These are phyloP conservation scores for Colletotrichum eremochloae DNA, from an alignment of 2,329 filamentous ascomycete species.

Conservation along the genomic window DNA sequence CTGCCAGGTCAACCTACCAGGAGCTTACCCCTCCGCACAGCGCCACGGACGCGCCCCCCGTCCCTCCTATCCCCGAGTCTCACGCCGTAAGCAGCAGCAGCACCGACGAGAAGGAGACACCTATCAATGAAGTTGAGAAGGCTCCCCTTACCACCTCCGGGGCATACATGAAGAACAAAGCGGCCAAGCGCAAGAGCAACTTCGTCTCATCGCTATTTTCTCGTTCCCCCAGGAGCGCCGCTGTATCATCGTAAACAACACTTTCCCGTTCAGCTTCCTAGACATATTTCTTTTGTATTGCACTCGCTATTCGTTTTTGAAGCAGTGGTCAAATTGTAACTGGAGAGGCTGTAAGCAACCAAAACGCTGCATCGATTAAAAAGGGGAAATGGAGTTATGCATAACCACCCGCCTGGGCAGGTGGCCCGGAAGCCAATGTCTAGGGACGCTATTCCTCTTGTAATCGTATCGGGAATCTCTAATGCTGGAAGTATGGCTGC, in stretches of 20 bases:
- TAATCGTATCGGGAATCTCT: slow-evolving; percentile 15
- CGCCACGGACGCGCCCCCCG: slow-evolving; percentile 34
- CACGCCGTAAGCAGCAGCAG: slow-evolving; percentile 5
- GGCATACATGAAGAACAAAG: slow-evolving; percentile 23
- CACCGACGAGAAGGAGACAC: slow-evolving; percentile 25
- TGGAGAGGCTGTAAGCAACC: slow-evolving; percentile 11
- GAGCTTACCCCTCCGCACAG: slow-evolving; percentile 39
- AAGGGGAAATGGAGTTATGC: slow-evolving; percentile 28
- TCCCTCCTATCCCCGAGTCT: slow-evolving; percentile 31
- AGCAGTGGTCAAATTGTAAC: slow-evolving; percentile 33
- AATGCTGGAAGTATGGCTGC: slow-evolving; percentile 9
- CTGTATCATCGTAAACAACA: slow-evolving; percentile 1
- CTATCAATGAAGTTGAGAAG: slow-evolving; percentile 34
- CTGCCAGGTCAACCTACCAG: slow-evolving; percentile 16
- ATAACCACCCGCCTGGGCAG: slow-evolving; percentile 19
- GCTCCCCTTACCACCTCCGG: slow-evolving; percentile 8
- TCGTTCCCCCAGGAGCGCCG: slow-evolving; percentile 25
- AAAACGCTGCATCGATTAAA: slow-evolving; percentile 23
- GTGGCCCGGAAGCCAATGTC: slow-evolving; percentile 12
- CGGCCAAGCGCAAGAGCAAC: slow-evolving; percentile 34
- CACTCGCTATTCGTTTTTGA: background rate
- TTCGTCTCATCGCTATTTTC: slow-evolving; percentile 38
- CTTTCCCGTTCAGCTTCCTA: background rate
- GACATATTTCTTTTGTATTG: slow-evolving; percentile 31
- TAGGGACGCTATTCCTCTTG: slow-evolving; percentile 14